A percentile compares a stretch with the other conserved stretches of the same genome.
Evolutionary conservation across 2,329 filamentous ascomycete species (phyloP).

Genomic region (Gliomastix tumulicola): DNA sequence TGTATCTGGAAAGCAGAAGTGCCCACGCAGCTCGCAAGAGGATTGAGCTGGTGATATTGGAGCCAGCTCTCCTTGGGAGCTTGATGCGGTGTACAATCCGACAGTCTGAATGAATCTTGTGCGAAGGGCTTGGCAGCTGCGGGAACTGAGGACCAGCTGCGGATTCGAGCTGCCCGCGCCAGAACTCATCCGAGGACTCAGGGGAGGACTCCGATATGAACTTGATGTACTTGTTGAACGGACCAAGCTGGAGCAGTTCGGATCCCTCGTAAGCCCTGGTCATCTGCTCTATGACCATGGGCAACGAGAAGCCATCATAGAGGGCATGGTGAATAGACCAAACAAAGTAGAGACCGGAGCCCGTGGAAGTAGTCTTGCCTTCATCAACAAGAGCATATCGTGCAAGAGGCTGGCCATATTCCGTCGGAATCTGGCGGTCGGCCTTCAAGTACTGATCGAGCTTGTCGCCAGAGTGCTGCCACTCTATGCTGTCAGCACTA

Average conservation of each 20-base stretch:
- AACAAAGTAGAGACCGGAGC: too few species aligned
- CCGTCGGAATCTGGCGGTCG: neutral
- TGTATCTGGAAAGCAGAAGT: neutral
- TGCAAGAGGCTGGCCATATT: neutral
- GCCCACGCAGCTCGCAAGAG: slow-evolving; percentile 10
- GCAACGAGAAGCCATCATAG: slow-evolving; percentile 9
- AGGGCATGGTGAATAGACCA: slow-evolving; percentile 9
- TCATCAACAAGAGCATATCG: slow-evolving; percentile 1
- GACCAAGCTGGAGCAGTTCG: slow-evolving; percentile 4
- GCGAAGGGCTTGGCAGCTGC: too few species aligned
- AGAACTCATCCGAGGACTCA: too few species aligned
- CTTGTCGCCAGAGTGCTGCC: too few species aligned
- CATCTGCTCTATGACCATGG: neutral
- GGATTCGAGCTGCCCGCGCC: too few species aligned
- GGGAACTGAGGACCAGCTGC: too few species aligned
- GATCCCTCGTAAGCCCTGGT: neutral
- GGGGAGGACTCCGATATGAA: too few species aligned
- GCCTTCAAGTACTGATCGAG: neutral
- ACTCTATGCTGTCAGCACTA: too few species aligned
- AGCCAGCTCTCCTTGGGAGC: too few species aligned
- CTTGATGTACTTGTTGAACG: slow-evolving; percentile 33
- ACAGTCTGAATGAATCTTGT: too few species aligned
- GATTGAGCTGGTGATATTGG: slow-evolving; percentile 9
- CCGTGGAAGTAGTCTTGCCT: too few species aligned
- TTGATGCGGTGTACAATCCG: too few species aligned